Base-by-base conservation (phyloP, 2,329 filamentous ascomycete species). In the Fusarium solani-melongenae region DNA sequence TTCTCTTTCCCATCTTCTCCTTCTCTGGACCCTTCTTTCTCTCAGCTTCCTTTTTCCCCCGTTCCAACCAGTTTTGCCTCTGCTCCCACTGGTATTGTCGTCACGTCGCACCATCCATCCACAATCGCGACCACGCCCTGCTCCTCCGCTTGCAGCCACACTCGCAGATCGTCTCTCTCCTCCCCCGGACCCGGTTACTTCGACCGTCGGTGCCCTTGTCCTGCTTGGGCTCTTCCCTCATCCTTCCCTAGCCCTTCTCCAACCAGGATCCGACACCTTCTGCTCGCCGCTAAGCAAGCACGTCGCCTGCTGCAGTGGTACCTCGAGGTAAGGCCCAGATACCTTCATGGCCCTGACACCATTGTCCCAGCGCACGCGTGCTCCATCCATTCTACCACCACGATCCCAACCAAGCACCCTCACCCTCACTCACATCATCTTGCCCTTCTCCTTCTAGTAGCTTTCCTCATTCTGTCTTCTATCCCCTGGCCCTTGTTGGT, bases 311-410 rank as follows among this genome's bases (percentile, higher is more conserved):
- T 68, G 73, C 69, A 64, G 53, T 65, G 61, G 63, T 75, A 69
- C 66, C 66, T 75, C 58, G 60, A 76, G 75, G 73, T 73, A 74
- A 77, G 74, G 67, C 68, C 67, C 61, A 66, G 69, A 71, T 69
- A 63, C 67, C 66, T 72, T 71, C 73, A 72, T 71, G 53, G 69
- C 65, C 66, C 71, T 72, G 73, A 72, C 68, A 72, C 73, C 76
- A 76, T 76, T 71, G 63, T 76, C 70, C 69, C 75, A 68, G 73
- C 71, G 57, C 73, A 66, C 72, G 74, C 71, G 68, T 76, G 71
- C 74, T 71, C 64, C 64, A 64, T 64, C 60, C 60, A 62, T 59
- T 49, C 66, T 73, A 58, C 64, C 44, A 64, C 59, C 38, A 66
- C 57, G 51, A 68, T 73, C 64, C 66, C 70, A 67, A 69, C 66